A percentile compares a stretch with the other conserved stretches of the same genome.
Conservation (phyloP, 2,329 filamentous ascomycete genomes). For the Trichoderma sp. region DNA sequence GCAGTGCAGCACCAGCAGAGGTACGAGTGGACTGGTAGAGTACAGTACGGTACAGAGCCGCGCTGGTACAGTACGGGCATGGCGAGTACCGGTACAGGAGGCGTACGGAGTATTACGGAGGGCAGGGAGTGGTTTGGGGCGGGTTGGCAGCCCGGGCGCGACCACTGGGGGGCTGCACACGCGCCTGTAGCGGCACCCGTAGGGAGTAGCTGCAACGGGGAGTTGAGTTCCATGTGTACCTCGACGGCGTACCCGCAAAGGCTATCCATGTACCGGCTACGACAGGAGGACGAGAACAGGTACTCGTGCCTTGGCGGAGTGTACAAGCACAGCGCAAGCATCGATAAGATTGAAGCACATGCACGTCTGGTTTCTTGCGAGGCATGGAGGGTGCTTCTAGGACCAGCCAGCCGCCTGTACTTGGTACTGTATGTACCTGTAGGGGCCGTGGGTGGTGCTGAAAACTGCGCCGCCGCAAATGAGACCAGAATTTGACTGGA, state of each 20-base stretch:
- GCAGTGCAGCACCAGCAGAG: neutral
- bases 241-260: neutral
- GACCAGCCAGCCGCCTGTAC: neutral
- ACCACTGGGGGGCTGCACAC: neutral
- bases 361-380: neutral
- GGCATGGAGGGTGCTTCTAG: neutral
- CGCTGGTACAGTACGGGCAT: neutral
- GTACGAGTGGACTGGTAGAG: neutral
- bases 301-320: neutral
- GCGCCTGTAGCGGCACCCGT: slow-evolving; percentile 4
- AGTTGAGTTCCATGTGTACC: neutral
- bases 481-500: neutral
- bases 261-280: neutral
- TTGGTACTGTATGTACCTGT: neutral
- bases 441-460: slow-evolving; percentile 16
- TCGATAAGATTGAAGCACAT: neutral
- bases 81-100: slow-evolving; percentile 8
- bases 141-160: neutral
- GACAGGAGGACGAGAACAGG: neutral
- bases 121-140: neutral
- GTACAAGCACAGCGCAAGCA: neutral
- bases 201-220: neutral
- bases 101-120: slow-evolving; percentile 13
- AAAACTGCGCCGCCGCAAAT: slow-evolving; percentile 16
- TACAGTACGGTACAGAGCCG: neutral